Conservation (phyloP, 2,329 filamentous ascomycete genomes). For the Penicillium occitanis region DNA sequence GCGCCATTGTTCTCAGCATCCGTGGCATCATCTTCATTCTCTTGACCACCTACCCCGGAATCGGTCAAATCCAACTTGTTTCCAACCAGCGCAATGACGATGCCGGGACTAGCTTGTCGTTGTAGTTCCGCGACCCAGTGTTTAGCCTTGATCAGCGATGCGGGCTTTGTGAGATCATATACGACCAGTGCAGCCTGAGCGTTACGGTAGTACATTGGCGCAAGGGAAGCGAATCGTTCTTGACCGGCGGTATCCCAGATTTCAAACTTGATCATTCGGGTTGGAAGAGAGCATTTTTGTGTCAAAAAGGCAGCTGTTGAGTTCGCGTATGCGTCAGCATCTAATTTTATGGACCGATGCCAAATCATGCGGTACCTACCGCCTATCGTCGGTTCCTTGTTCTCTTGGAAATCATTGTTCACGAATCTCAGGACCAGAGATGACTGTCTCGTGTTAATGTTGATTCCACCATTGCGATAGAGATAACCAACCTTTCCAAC, state of each 20-base stretch:
- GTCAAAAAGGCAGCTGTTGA: slow-evolving; percentile 86
- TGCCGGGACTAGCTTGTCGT: slow-evolving; percentile 90
- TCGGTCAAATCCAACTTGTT: slow-evolving; percentile 92
- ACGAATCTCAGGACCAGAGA: slow-evolving; percentile 97
- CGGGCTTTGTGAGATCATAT: slow-evolving; percentile 97
- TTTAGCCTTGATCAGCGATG: slow-evolving; percentile 92
- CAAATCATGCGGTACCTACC: slow-evolving; percentile 54
- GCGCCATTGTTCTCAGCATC: slow-evolving; percentile 42
- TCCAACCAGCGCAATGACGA: slow-evolving; percentile 94
- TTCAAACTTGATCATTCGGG: slow-evolving; percentile 73
- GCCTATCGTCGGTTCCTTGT: slow-evolving; percentile 99
- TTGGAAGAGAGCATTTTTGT: slow-evolving; percentile 96
- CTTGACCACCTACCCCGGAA: slow-evolving; percentile 53
- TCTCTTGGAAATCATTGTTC: slow-evolving; percentile 99
- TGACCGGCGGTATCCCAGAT: slow-evolving; percentile 99
- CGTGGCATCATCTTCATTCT: slow-evolving; percentile 31
- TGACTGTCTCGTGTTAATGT: slow-evolving; percentile 59
- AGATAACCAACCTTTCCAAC: slow-evolving; percentile 78
- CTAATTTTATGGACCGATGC: background rate
- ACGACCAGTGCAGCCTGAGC: slow-evolving; percentile 96
- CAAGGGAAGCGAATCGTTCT: slow-evolving; percentile 93
- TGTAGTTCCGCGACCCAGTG: slow-evolving; percentile 99
- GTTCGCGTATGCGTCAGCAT: background rate
- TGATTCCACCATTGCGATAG: background rate
- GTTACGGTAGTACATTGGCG: slow-evolving; percentile 99